Evolutionary conservation across 805 yeast genomes (phyloP), one percentile per base, ranked within the genome.

Genomic region (Barnettozyma populi): DNA sequence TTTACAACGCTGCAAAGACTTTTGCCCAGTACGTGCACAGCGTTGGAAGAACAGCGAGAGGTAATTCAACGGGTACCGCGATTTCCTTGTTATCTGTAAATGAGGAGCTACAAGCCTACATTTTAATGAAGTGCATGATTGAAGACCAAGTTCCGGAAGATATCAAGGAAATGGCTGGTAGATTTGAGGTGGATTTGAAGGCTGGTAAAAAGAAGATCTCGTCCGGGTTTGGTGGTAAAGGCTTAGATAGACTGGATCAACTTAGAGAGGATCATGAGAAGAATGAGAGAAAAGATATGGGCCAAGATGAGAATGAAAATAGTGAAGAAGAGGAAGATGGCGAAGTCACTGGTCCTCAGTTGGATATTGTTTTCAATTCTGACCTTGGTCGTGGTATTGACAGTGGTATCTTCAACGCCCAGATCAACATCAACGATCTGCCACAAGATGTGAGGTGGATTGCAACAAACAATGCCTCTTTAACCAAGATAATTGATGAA

Each of bases 1-100:
- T 94, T 67, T 86, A 76, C 57, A 90, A 86, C 54, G 76, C 88
- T 0, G 95, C 96, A 0, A 86, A 76, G 53, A 95, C 90, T 51
- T 75, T 90, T 74, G 98, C 95, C 52, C 98, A 94, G 63, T 94
- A 94, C 60, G 92, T 94, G 11, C 99, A 94, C 67, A 76, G 98
- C 8, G 96, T 90, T 1, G 99, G 99, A 0, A 72, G 99, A 49
- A 94, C 99, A 0, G 99, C 97, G 0, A 73, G 99, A 51, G 98
- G 97, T 1, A 74, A 75, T 32, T 68, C 66, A 3, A 60, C 77
- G 73, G 99, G 99, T 2, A 70, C 71, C 2, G 84, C 85, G n/a
- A 71, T 89, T 4, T 86, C 97, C 0, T 78, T 92, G 53, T 70
- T 94, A 5, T 69, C 81, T 1, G 68, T 76, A 0, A 67, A 68